Percentiles rank a stretch among this genome's conserved stretches.
Evolutionary conservation across 495 filamentous ascomycete genomes (phyloP).

Genomic region (Hamigera avellanea): DNA sequence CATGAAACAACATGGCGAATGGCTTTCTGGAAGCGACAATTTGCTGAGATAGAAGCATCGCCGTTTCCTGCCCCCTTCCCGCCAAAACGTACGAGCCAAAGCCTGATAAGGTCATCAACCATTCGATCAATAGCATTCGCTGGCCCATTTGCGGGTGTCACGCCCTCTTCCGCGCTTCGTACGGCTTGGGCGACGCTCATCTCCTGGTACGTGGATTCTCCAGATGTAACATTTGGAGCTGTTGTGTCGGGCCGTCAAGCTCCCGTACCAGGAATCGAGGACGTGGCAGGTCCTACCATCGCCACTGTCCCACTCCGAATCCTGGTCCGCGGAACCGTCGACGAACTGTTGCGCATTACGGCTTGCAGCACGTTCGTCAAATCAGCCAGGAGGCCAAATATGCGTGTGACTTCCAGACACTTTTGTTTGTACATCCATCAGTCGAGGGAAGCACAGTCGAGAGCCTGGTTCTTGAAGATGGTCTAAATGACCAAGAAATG

Average conservation of each 20-base stretch:
- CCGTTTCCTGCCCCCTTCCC: background rate
- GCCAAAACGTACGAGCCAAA: background rate
- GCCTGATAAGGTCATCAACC: background rate
- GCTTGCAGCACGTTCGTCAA: too few species aligned
- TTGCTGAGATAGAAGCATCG: background rate
- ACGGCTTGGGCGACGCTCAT: constrained; percentile 31
- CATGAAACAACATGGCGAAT: background rate
- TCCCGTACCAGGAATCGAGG: background rate
- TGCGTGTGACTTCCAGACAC: too few species aligned
- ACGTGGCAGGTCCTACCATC: constrained; percentile 1
- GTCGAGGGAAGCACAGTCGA: too few species aligned
- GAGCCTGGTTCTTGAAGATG: too few species aligned
- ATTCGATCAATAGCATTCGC: background rate
- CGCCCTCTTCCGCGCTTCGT: constrained; percentile 14
- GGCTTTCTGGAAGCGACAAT: background rate
- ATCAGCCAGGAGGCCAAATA: too few species aligned
- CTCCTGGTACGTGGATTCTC: constrained; percentile 21
- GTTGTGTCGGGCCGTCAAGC: constrained; percentile 15
- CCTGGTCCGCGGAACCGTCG: background rate
- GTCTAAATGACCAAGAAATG: too few species aligned
- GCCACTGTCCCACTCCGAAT: constrained; percentile 2
- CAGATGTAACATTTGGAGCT: constrained; percentile 31
- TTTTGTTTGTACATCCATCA: too few species aligned
- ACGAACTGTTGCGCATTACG: too few species aligned
- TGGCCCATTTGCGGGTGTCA: background rate